Evolutionary conservation across 768 basidiomycete genomes (phyloP).

Genomic region (Russula sp.): DNA sequence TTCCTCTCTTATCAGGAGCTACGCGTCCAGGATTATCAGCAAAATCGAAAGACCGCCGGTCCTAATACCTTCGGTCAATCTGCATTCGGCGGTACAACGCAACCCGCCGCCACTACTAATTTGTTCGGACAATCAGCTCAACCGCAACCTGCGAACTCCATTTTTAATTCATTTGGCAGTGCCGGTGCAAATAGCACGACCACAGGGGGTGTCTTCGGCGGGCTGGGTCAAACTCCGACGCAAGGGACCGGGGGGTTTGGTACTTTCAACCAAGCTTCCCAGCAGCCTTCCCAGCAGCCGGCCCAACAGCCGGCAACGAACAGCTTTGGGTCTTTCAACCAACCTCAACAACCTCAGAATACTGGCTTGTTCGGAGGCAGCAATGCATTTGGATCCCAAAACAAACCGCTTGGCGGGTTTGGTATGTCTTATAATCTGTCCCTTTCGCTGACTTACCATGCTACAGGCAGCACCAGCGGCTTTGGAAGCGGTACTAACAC

Average conservation of each 20-base stretch:
- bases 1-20: conserved; percentile 32
- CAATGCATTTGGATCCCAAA: conserved; percentile 29
- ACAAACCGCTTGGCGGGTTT: conserved; percentile 26
- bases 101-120: conserved; percentile 22
- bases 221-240: conserved; percentile 22
- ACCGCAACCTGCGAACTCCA: conserved; percentile 26
- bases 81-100: conserved; percentile 29
- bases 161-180: conserved; percentile 28
- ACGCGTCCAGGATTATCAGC: conserved; percentile 41
- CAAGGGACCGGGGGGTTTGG: conserved; percentile 23
- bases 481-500: conserved; percentile 18
- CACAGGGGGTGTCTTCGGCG: conserved; percentile 26
- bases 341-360: conserved; percentile 23
- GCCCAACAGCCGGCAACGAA: conserved; percentile 27
- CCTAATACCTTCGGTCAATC: conserved; percentile 29
- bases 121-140: conserved; percentile 29
- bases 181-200: conserved; percentile 21
- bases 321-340: conserved; percentile 32
- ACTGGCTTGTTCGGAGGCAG: conserved; percentile 26
- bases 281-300: conserved; percentile 24
- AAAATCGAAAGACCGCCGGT: conserved; percentile 37
- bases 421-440: conserved; percentile 1
- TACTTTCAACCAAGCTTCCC: conserved; percentile 24
- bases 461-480: conserved; percentile 8
- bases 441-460: neutral